Base-by-base conservation (phyloP, 345 rosid species). In the Rhodomyrtus tomentosa region DNA sequence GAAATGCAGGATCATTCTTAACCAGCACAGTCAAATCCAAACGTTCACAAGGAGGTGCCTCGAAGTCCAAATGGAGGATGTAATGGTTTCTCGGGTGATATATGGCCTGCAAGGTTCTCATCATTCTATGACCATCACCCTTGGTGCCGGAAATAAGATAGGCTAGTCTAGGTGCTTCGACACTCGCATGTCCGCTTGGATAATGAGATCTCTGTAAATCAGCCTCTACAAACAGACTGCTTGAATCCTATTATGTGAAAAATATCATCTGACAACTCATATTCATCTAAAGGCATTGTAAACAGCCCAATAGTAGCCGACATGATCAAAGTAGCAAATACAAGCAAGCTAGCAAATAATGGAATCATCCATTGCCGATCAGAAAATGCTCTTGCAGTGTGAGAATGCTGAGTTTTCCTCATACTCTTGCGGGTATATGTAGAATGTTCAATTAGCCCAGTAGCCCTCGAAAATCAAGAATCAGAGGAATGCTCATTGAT, bases 21-120 rank as follows among this genome's bases (percentile, higher is more conserved):
- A 96, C 93, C 83, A 88, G 87, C 62, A 86, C 87, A 3, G 94
- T 89, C 89, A 96, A 88, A 84, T 95, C 98, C 89, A 93, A 82
- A 84, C 98, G 89, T 89, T 96, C 99, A 16, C 98, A 91, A 3
- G 98, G 96, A 0, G 98, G 98, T 54, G 98, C 99, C 89, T 96
- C 98, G 15, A 96, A 97, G 89, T 96, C 99, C 91, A 95, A 90
- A 88, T 95, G 99, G 72, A 96, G 88, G 85, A 96, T 94, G 86
- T 96, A 96, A 90, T 95, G 99, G 88, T 96, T 96, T 87, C 99
- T 92, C 2, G 99, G 99, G 87, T 96, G 99, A 86, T 95, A 96
- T 48, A 96, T 95, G 25, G 96, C 98, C 87, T 95, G 96, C 86
- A 96, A 90, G 32, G 99, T 96, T 89, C 99, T 94, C 95, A 96